Evolutionary conservation across 2,329 filamentous ascomycete genomes (phyloP), one percentile per base, ranked within the genome.

Genomic region (Cordyceps farinosa): DNA sequence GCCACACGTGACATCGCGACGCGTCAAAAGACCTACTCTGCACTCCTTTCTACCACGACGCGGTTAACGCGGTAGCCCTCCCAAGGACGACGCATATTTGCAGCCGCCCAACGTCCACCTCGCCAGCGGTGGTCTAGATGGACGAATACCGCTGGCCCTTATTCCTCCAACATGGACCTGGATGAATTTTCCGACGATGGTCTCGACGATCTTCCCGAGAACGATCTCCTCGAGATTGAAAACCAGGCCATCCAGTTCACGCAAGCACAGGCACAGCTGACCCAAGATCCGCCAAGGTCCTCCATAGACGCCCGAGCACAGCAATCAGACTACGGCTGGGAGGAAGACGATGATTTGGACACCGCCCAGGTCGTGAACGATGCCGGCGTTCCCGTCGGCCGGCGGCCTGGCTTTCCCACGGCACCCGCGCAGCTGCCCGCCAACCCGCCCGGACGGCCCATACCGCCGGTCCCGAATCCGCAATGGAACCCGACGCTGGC

Each of bases 141-240:
- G 51, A 48, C 29, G 5, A 47, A 4, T 36, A 9, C 9, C 7
- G 38, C 51, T 50, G 17, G 61, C 13, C 10, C 3, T 11, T 4
- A 17, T 7, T 32, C n/a, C 11, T 9, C 27, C 53, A 57, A 30
- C 63, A 78, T 78, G 76, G 75, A 77, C 64, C 63, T 76, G 76
- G 84, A 87, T 76, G 82, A 85, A 65, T 88, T 86, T 71, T 84
- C 81, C 64, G 87, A 88, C 71, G 86, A 87, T 70, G 85, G 81
- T 65, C 79, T 90, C 68, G 85, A 89, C 72, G 79, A 82, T 47
- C 76, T 89, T 48, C 83, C 86, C 66, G 79, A 82, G 66, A 80
- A 82, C 66, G 78, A 79, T 53, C 76, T 89, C 3, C 79, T 85
- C 68, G 85, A 88, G 70, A 82, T 90, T 66, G 87, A 90, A 70